Evolutionary conservation across 257 asterid species (phyloP).

Genomic region (Eucommia ulmoides): DNA sequence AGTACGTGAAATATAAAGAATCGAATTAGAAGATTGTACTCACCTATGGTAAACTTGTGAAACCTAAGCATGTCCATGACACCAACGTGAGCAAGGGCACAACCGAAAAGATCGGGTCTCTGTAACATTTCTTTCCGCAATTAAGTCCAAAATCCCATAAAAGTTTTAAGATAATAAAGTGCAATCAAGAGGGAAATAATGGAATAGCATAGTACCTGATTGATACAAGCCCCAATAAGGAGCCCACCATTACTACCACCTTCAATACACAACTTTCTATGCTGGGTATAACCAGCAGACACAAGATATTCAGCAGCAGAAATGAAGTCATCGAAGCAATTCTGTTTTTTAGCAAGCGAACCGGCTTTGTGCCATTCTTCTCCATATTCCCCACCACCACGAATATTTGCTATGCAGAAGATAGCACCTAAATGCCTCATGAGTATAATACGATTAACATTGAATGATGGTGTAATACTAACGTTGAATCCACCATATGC

Average conservation of each 20-base stretch:
- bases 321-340: conserved; percentile 82
- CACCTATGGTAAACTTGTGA: conserved; percentile 95
- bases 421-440: conserved; percentile 60
- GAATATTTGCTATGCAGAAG: conserved; percentile 76
- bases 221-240: conserved; percentile 83
- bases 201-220: conserved; percentile 44
- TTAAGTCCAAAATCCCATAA: too few relatives aligned
- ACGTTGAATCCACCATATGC: conserved; percentile 87
- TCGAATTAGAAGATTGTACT: too few relatives aligned
- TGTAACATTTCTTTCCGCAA: too few relatives aligned
- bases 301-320: conserved; percentile 73
- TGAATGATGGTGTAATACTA: conserved; percentile 62
- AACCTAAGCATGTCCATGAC: conserved; percentile 99
- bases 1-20: not conserved
- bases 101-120: conserved; percentile 97
- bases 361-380: conserved; percentile 98
- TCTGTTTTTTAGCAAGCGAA: conserved; percentile 70
- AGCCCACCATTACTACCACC: conserved; percentile 99
- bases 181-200: not conserved
- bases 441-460: conserved; percentile 46
- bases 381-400: conserved; percentile 99
- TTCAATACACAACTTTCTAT: conserved; percentile 82
- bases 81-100: conserved; percentile 98
- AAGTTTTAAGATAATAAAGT: not conserved
- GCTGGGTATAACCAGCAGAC: conserved; percentile 77